A percentile compares a stretch with the other conserved stretches of the same genome.
These are phyloP conservation scores for Neolentinus lepideus DNA, from an alignment of 1,284 basidiomycete genomes.

Conservation along the genomic window DNA sequence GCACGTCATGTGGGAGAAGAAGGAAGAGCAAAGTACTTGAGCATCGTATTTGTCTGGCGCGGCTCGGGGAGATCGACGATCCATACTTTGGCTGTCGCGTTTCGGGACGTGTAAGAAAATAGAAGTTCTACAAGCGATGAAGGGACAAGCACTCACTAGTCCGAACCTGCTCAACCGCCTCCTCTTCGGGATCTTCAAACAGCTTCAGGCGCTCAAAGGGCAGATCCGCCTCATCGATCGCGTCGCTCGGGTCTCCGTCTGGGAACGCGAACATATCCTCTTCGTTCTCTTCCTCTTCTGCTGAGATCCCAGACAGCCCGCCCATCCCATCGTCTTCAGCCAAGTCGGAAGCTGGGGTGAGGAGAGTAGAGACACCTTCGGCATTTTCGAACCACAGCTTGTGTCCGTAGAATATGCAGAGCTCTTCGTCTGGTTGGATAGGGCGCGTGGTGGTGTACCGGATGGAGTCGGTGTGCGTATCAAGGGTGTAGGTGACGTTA, in stretches of 20 bases:
- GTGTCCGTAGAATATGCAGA: conserved; percentile 75
- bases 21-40: conserved; percentile 45
- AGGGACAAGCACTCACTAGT: conserved; percentile 37
- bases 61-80: conserved; percentile 77
- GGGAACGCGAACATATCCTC: conserved; percentile 19
- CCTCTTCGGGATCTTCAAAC: conserved; percentile 44
- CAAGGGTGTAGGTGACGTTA: conserved; percentile 65
- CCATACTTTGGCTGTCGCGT: conserved; percentile 62
- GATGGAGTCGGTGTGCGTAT: conserved; percentile 51
- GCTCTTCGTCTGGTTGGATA: conserved; percentile 60
- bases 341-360: not conserved
- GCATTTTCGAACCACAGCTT: conserved; percentile 55
- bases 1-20: not conserved
- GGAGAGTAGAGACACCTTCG: conserved; percentile 12
- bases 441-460: conserved; percentile 52
- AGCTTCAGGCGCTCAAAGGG: conserved; percentile 58
- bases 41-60: conserved; percentile 50
- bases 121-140: no score
- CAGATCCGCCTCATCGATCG: conserved; percentile 46
- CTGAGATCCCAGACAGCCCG: conserved; percentile 23
- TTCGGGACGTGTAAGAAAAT: no score
- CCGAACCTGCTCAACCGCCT: conserved; percentile 44
- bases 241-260: conserved; percentile 33
- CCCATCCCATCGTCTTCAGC: conserved; percentile 39
- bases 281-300: conserved; percentile 17